Evolutionary conservation across 768 basidiomycete genomes (phyloP).

Genomic region (Amylocystis lapponica): DNA sequence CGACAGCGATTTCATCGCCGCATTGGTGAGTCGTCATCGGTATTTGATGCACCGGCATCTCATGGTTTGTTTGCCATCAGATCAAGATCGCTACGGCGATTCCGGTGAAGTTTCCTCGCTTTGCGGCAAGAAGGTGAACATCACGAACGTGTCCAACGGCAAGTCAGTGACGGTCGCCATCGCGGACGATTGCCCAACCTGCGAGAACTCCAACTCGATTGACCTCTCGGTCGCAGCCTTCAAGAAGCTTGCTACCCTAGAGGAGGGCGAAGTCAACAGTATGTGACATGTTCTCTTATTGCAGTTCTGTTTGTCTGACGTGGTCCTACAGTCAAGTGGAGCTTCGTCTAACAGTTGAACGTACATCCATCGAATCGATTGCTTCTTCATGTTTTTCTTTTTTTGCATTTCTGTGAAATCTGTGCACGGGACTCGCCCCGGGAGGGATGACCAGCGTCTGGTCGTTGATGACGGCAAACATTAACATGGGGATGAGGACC

Average conservation of each 20-base stretch:
- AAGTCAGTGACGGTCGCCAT: slow-evolving; percentile 59
- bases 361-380: neutral
- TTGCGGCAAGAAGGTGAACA: slow-evolving; percentile 61
- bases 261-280: slow-evolving; percentile 55
- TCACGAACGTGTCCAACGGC: slow-evolving; percentile 57
- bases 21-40: slow-evolving; percentile 39
- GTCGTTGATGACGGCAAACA: slow-evolving; percentile 15
- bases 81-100: slow-evolving; percentile 48
- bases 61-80: slow-evolving; percentile 14
- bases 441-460: too few species aligned
- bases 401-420: neutral
- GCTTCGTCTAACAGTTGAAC: slow-evolving; percentile 13
- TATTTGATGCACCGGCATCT: neutral
- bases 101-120: slow-evolving; percentile 39
- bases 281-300: slow-evolving; percentile 25
- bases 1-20: slow-evolving; percentile 57
- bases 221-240: slow-evolving; percentile 73
- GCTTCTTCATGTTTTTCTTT: neutral
- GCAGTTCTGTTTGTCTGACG: neutral
- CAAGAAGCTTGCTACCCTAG: slow-evolving; percentile 41
- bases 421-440: too few species aligned
- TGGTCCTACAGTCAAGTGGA: slow-evolving; percentile 24
- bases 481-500: slow-evolving; percentile 37
- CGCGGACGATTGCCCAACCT: slow-evolving; percentile 68
- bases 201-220: slow-evolving; percentile 58